Conservation (phyloP, 1,284 basidiomycete species). For the Boletus mariae region DNA sequence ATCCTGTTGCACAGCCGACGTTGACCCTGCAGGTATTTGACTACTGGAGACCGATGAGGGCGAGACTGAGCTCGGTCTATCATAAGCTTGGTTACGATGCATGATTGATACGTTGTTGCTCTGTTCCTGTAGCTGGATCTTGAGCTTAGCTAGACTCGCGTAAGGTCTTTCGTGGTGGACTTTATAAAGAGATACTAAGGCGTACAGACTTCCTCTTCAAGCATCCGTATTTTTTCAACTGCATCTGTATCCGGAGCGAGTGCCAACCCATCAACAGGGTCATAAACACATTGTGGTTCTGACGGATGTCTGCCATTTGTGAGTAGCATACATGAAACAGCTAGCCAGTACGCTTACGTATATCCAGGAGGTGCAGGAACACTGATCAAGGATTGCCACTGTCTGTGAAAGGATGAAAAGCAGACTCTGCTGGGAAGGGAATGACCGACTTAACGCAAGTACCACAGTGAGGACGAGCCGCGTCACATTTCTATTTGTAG, state of each 20-base stretch:
- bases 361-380: conserved; percentile 77
- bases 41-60: conserved; percentile 22
- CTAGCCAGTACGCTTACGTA: conserved; percentile 47
- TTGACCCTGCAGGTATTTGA: conserved; percentile 12
- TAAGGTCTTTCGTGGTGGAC: conserved; percentile 14
- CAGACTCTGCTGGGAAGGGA: background rate
- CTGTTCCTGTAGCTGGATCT: conserved; percentile 57
- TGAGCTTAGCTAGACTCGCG: conserved; percentile 52
- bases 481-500: conserved; percentile 71
- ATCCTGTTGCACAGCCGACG: conserved; percentile 36
- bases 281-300: conserved; percentile 78
- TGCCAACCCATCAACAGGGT: conserved; percentile 75
- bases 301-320: conserved; percentile 58
- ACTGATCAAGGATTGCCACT: conserved; percentile 75
- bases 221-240: conserved; percentile 63
- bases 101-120: conserved; percentile 22
- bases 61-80: conserved; percentile 24
- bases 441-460: conserved; percentile 72
- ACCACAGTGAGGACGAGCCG: conserved; percentile 73
- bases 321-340: conserved; percentile 5
- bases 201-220: conserved; percentile 77
- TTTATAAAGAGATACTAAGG: conserved; percentile 4
- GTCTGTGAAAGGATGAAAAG: conserved; percentile 39
- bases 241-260: conserved; percentile 73
- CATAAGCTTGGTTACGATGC: conserved; percentile 10